phyloP scores from a whole-genome alignment of 805 yeast species.

The Tetrapisispora namnaoensis region DNA sequence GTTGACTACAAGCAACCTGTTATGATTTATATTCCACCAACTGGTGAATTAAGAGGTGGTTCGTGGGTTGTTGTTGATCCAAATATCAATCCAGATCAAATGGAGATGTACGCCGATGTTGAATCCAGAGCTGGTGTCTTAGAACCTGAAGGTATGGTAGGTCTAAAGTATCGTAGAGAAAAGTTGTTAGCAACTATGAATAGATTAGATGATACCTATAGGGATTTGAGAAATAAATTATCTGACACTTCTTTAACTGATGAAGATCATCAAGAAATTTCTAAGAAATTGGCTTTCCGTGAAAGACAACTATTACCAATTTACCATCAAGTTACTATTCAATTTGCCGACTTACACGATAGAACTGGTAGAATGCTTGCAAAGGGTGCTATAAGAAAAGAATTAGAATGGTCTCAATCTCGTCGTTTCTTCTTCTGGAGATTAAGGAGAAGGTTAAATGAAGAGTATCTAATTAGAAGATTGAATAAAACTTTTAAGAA shows the following conservation, averaged over 20 bases:
- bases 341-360: conserved; percentile 96
- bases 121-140: conserved; percentile 95
- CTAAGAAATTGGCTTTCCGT: conserved; percentile 63
- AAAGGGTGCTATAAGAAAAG: conserved; percentile 81
- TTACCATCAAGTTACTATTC: conserved; percentile 85
- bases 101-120: conserved; percentile 98
- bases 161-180: conserved; percentile 93
- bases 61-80: conserved; percentile 99
- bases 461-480: conserved; percentile 74
- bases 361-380: conserved; percentile 96
- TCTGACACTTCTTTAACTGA: conserved; percentile 42
- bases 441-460: conserved; percentile 88
- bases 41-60: conserved; percentile 98
- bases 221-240: conserved; percentile 52
- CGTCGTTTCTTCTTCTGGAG: conserved; percentile 99
- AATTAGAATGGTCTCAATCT: conserved; percentile 74
- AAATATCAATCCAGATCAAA: conserved; percentile 89
- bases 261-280: conserved; percentile 58
- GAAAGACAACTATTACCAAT: conserved; percentile 76
- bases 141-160: conserved; percentile 99
- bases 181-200: conserved; percentile 84
- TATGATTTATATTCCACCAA: conserved; percentile 94
- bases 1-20: conserved; percentile 95
- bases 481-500: conserved; percentile 53
- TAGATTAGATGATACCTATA: conserved; percentile 73